Evolutionary conservation across 352 stramenopile species (phyloP).

Genomic region (Hyaloperonospora brassicae): DNA sequence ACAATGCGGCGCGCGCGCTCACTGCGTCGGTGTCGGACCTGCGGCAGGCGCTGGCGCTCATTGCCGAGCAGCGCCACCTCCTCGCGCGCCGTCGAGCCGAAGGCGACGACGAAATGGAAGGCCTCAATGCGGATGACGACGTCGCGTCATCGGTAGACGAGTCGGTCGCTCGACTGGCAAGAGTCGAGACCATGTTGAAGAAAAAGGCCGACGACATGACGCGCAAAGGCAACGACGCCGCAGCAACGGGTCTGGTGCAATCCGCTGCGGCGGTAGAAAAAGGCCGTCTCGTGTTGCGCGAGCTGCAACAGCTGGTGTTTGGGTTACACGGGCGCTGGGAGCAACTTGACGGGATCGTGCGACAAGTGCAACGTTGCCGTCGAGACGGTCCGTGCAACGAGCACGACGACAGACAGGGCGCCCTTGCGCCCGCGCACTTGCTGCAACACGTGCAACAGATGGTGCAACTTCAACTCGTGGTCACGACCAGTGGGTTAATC

Average conservation of each 20-base stretch:
- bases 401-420: constrained; percentile 2
- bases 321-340: constrained; percentile 31
- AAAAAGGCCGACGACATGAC: constrained; percentile 80
- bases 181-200: constrained; percentile 47
- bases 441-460: constrained; percentile 14
- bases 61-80: constrained; percentile 50
- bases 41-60: constrained; percentile 39
- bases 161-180: constrained; percentile 26
- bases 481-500: constrained; percentile 12
- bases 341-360: constrained; percentile 10
- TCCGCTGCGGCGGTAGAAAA: constrained; percentile 36
- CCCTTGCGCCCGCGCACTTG: constrained; percentile 6
- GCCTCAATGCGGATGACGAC: constrained; percentile 7
- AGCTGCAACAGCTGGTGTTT: constrained; percentile 48
- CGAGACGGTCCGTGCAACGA: not conserved
- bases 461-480: constrained; percentile 15
- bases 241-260: constrained; percentile 45
- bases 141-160: constrained; percentile 27
- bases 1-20: constrained; percentile 36
- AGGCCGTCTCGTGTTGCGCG: constrained; percentile 25
- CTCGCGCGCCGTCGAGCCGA: constrained; percentile 25
- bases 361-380: not conserved
- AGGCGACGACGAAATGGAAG: constrained; percentile 9
- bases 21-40: constrained; percentile 45
- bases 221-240: constrained; percentile 51